phyloP scores from a whole-genome alignment of 2,329 filamentous ascomycete genomes.

The Lachnellula cervina region DNA sequence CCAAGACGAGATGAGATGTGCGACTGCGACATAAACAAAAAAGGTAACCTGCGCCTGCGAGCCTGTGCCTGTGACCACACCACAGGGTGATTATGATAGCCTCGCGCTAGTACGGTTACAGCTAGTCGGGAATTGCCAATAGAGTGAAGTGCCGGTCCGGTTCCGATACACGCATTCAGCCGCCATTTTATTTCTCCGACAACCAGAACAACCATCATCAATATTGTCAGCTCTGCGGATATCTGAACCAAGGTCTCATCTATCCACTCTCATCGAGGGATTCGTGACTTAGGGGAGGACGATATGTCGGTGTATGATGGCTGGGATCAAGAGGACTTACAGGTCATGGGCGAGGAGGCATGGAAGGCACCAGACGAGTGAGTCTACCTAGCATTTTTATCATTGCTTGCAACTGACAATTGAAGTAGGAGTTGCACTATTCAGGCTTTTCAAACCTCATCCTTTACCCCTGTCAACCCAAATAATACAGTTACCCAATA shows the following conservation, averaged over 20 bases:
- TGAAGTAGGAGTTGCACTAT: not conserved
- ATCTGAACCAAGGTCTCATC: not conserved
- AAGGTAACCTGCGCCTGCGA: too few relatives aligned
- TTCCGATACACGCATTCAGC: not conserved
- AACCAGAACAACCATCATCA: not conserved
- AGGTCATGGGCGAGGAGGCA: not conserved
- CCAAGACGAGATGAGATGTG: not conserved
- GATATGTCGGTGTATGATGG: slow-evolving; percentile 6
- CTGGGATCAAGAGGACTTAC: slow-evolving; percentile 8
- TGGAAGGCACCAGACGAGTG: slow-evolving; percentile 1
- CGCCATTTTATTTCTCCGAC: not conserved
- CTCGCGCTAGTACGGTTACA: not conserved
- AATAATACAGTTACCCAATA: slow-evolving; percentile 6
- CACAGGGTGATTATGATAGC: too few relatives aligned
- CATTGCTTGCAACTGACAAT: not conserved
- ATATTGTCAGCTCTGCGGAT: not conserved
- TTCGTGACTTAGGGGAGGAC: not conserved
- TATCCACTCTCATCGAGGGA: not conserved
- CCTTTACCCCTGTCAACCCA: slow-evolving; percentile 22
- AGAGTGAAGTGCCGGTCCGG: not conserved
- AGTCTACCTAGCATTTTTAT: not conserved
- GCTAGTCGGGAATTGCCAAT: not conserved
- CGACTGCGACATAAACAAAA: not conserved
- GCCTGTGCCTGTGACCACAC: too few relatives aligned
- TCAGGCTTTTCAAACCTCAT: slow-evolving; percentile 4